Evolutionary conservation across 306 rosid species (phyloP).

Genomic region (Quercus engelmannii): DNA sequence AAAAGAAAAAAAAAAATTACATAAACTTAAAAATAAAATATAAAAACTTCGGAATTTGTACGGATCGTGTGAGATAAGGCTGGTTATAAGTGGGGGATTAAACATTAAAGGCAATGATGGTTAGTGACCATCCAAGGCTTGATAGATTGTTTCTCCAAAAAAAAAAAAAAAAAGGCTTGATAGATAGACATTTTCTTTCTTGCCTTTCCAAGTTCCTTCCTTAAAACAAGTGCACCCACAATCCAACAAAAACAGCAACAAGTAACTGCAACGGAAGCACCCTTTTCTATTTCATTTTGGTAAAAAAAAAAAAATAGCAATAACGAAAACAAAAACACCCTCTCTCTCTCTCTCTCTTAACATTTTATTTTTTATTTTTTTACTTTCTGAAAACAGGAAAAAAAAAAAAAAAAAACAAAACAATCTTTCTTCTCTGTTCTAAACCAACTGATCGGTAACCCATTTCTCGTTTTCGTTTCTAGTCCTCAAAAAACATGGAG

Average conservation of each 20-base stretch:
- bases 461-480: conserved; percentile 10
- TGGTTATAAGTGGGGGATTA: too few relatives aligned
- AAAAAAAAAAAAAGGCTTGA: neutral
- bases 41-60: too few relatives aligned
- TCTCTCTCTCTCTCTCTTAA: too few relatives aligned
- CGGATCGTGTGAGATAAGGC: too few relatives aligned
- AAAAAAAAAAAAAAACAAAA: neutral
- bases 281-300: neutral
- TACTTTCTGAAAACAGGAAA: neutral
- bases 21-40: too few relatives aligned
- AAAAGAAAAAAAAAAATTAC: too few relatives aligned
- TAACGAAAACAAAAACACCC: neutral
- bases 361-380: neutral
- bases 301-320: neutral
- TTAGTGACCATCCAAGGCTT: neutral
- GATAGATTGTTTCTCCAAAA: neutral
- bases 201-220: neutral
- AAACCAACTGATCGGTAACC: conserved; percentile 13
- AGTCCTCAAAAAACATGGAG: conserved; percentile 40
- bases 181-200: neutral
- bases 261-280: neutral
- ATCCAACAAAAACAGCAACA: neutral
- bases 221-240: neutral
- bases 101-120: neutral
- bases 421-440: conserved; percentile 5